Percentiles rank a stretch among this genome's conserved stretches.
These are phyloP conservation scores for Puccinia triticina DNA, from an alignment of 1,284 basidiomycete genomes.

Conservation along the genomic window DNA sequence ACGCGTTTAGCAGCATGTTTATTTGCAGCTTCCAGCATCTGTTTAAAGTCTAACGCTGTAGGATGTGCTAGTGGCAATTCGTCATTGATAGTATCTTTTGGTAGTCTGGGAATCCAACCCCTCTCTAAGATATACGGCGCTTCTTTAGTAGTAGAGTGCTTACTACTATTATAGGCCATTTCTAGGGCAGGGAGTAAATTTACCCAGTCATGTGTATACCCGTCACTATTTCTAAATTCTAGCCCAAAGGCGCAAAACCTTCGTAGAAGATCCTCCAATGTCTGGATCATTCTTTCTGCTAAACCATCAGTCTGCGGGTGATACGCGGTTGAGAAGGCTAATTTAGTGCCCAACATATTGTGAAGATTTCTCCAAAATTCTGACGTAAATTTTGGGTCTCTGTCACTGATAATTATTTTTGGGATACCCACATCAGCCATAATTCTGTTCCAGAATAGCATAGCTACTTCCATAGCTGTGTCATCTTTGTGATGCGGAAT, in stretches of 20 bases:
- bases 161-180: slow-evolving; percentile 32
- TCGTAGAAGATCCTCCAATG: slow-evolving; percentile 57
- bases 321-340: slow-evolving; percentile 63
- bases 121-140: slow-evolving; percentile 5
- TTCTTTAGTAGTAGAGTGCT: neutral
- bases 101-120: neutral
- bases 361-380: slow-evolving; percentile 63
- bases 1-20: neutral
- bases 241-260: slow-evolving; percentile 24
- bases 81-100: slow-evolving; percentile 11
- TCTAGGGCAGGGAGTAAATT: slow-evolving; percentile 13
- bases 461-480: neutral
- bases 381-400: slow-evolving; percentile 63
- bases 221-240: slow-evolving; percentile 22
- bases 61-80: neutral
- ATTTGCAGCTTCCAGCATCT: neutral
- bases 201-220: slow-evolving; percentile 36
- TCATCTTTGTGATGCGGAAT: slow-evolving; percentile 6
- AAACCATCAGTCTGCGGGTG: slow-evolving; percentile 62
- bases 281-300: slow-evolving; percentile 53
- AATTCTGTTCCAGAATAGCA: slow-evolving; percentile 16
- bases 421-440: slow-evolving; percentile 59
- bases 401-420: slow-evolving; percentile 62
- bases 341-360: slow-evolving; percentile 59
- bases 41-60: neutral